Base-by-base conservation (phyloP, 139 green algal species). In the Chlamydomonas asymmetrica region DNA sequence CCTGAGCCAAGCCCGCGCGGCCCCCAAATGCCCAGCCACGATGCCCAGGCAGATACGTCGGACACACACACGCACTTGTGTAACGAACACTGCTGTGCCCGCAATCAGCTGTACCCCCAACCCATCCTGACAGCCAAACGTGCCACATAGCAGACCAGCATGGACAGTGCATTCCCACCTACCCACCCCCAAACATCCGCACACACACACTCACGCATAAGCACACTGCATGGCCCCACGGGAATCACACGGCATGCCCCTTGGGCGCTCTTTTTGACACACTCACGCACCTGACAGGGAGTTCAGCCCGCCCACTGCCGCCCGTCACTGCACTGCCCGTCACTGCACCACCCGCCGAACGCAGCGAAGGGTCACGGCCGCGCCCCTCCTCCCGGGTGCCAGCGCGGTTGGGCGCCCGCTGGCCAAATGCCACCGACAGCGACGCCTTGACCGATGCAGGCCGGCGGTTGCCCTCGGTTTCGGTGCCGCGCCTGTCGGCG, bases 401-500 rank as follows among this genome's bases (percentile, higher is more conserved):
- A 0, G 90, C 84, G 0, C 93, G 83, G 82, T 98, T 97, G 32
- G 95, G 95, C 1, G 94, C 95, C 1, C 93, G 83, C 85, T 98
- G 95, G 2, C 94, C 94, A 61, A 98, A 87, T 0, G 94, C 93
- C 37, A 98, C 95, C 0, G 92, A 97, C 38, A 98, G 81, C 0
- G 91, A 94, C 0, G 92, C 92, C 57, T 87, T 98, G 13, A 98
- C 95, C 4, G 93, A 97, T 0, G 94, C 92, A 0, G 95, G 95
- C 0, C 95, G 84, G 2, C 83, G 73, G 65, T 84, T 84, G 63
- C 80, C 76, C 7, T 77, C 74, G 20, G 90, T 88, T 20, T 94
- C 93, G 1, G 88, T 80, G 7, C 92, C 95, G 2, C 94, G 89
- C 18, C 93, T 74, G 74, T 96, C 91, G 0, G 73, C 50, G 0